Base-by-base conservation (phyloP, 768 basidiomycete genomes). In the Suillus weaverae region DNA sequence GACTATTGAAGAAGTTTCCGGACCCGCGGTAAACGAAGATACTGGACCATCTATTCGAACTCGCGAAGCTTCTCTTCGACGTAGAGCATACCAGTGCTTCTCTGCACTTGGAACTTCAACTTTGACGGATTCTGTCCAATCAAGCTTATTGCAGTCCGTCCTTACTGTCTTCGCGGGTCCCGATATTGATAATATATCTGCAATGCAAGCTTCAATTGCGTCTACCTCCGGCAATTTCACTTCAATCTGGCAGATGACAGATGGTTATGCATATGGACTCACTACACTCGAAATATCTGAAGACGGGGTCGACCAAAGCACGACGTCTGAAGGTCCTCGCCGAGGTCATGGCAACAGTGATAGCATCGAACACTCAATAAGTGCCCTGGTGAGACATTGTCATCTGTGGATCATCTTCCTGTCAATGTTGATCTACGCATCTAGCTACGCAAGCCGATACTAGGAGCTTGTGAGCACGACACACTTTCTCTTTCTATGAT, bases 221-320 rank as follows among this genome's bases (percentile, higher is more conserved):
- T 89, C 92, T 0, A 92, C 89, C 7, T 84, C 92, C 0, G 96
- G 95, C 1, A 81, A 86, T 0, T 96, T 97, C 75, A 88, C 87
- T 3, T 86, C 85, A 16, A 83, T 99, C 14, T 99, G 97, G 97
- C 86, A 90, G 63, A 85, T 86, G 62, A 81, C 84, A 2, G 97
- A 99, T 74, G 93, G 94, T 6, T 97, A 95, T 77, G 96, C 89
- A 0, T 95, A 94, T 76, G 97, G 97, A 0, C 88, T 97, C 2
- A 93, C 94, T 4, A 90, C 84, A 50, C 78, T 89, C 26, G 85
- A 88, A 55, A 75, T 87, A 26, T 72, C 77, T 14, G 82, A 86
- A 56, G 81, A 85, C 61, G 77, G 81, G 46, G 70, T 72, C 8
- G 78, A 78, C 43, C 69, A 56, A 65, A 36, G 63, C 56, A 26